Conservation (phyloP, 2,329 filamentous ascomycete species). For the Beauveria australis region DNA sequence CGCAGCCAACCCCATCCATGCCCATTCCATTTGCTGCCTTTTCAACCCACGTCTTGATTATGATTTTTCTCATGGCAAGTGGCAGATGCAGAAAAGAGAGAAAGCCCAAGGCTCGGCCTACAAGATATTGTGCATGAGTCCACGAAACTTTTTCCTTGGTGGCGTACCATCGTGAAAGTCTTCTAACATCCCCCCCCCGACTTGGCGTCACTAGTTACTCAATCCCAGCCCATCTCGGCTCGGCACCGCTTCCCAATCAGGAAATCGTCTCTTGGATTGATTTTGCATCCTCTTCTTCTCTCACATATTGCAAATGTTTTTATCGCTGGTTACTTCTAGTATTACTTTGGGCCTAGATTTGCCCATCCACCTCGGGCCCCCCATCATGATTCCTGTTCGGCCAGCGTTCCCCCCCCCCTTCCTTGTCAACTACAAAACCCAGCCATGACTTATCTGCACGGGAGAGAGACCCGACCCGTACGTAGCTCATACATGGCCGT, state of each 20-base stretch:
- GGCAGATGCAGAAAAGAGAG: neutral
- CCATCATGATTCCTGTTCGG: neutral
- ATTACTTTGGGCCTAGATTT: too few relatives aligned
- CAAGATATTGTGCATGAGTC: too few relatives aligned
- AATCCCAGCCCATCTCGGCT: neutral
- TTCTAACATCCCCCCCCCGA: too few relatives aligned
- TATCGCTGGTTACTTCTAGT: neutral
- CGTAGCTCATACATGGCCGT: conserved; percentile 2
- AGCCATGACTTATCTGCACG: neutral
- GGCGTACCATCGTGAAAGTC: too few relatives aligned
- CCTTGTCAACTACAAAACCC: conserved; percentile 2
- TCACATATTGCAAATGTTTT: neutral
- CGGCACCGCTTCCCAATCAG: neutral
- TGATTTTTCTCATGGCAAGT: neutral
- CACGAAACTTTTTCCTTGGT: too few relatives aligned
- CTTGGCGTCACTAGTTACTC: neutral
- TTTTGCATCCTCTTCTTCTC: neutral
- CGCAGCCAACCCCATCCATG: neutral
- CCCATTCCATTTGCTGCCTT: neutral
- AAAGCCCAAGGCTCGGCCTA: neutral
- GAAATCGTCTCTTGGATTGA: neutral
- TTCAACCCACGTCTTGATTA: neutral
- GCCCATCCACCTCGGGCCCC: neutral
- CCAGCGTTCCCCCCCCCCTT: neutral
- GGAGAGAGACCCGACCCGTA: neutral